Base-by-base conservation (phyloP, 192 early-diverging fungal genomes). In the Kickxella alabastrina region DNA sequence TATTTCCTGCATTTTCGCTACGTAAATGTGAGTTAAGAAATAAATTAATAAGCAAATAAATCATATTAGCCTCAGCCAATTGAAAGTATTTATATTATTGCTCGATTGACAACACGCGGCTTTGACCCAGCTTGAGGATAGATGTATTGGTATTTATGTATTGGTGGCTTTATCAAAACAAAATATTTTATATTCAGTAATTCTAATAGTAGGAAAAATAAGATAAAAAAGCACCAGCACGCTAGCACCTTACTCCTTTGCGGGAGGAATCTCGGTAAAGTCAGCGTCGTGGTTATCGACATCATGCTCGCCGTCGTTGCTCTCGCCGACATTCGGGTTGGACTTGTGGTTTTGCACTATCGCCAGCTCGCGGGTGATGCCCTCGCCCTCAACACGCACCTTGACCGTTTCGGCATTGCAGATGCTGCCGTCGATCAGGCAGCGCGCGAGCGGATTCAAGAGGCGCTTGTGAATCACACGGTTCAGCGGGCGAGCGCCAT, bases 401-500 rank as follows among this genome's bases (percentile, higher is more conserved):
- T 63, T 63, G 9, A 75, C 84, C 1, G 62, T 68, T 44, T 87
- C 85, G 2, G 61, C 62, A 18, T 77, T 68, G 23, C 79, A 63
- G 8, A 87, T 53, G 17, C 81, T 79, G 13, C 85, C 85, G 38
- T 87, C 83, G 40, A 87, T 87, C 22, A 87, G 54, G 29, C 70
- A 70, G 49, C 80, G 71, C 8, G 75, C 76, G 29, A 82, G 52
- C 24, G 78, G 76, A 26, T 80, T 82, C 43, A 82, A 55, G 27
- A 80, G 26, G 10, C 69, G 57, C 75, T 82, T 75, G 49, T 86
- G 84, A 38, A 87, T 82, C 18, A 85, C 57, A 14, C 85, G 53
- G 54, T 87, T 87, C 26, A 87, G 72, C 22, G 85, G 85, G 3
- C 85, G 78, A 0, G 85, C 84, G 42, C 84, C 86, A 49, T 85